Evolutionary conservation across 768 basidiomycete species (phyloP).

Genomic region (Leccinum pellstonianum): DNA sequence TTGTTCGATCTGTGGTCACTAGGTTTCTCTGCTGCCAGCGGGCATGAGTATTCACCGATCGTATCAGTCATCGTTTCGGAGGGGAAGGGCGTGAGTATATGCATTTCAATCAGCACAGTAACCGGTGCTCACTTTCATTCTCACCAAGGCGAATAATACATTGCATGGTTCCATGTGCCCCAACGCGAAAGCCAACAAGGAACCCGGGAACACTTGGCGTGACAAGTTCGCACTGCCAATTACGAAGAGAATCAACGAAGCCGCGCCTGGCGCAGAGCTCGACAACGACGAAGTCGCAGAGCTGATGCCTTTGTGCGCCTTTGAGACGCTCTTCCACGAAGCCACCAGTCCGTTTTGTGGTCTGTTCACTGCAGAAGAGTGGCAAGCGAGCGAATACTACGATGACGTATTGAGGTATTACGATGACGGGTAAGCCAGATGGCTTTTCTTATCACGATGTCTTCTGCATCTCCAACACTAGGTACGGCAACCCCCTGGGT

Average conservation of each 20-base stretch:
- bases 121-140: neutral
- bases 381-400: conserved; percentile 63
- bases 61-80: conserved; percentile 54
- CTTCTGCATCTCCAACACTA: conserved; percentile 24
- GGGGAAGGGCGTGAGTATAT: conserved; percentile 42
- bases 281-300: conserved; percentile 50
- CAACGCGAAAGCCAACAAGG: conserved; percentile 45
- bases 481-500: conserved; percentile 68
- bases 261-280: conserved; percentile 63
- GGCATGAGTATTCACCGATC: conserved; percentile 42
- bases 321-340: conserved; percentile 61
- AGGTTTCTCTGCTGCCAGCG: conserved; percentile 64
- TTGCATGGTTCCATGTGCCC: conserved; percentile 68
- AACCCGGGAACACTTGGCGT: conserved; percentile 52
- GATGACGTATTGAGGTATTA: conserved; percentile 80
- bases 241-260: conserved; percentile 54
- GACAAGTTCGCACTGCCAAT: conserved; percentile 53
- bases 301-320: conserved; percentile 75
- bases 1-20: conserved; percentile 5
- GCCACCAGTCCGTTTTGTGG: conserved; percentile 64
- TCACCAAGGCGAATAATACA: conserved; percentile 56
- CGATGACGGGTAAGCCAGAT: conserved; percentile 55
- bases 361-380: conserved; percentile 65
- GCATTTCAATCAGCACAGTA: neutral
- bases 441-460: neutral